Conservation (phyloP, 768 basidiomycete genomes). For the Piloderma croceum region DNA sequence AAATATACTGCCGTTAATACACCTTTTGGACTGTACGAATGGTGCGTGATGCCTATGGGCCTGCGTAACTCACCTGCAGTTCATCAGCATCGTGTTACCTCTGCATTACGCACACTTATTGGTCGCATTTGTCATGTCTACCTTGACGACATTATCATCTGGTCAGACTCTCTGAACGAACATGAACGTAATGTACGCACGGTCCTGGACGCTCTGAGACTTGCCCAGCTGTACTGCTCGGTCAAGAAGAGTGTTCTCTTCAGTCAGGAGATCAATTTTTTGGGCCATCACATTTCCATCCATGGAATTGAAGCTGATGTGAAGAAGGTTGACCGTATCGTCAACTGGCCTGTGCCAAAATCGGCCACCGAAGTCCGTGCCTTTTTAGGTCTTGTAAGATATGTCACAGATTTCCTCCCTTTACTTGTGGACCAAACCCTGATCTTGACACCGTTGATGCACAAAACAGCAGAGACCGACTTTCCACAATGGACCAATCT, state of each 20-base stretch:
- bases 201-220: constrained; percentile 23
- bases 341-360: constrained; percentile 23
- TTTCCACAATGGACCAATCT: constrained; percentile 22
- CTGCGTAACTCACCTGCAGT: constrained; percentile 21
- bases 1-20: constrained; percentile 32
- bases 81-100: constrained; percentile 23
- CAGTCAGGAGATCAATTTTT: constrained; percentile 14
- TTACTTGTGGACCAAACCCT: constrained; percentile 22
- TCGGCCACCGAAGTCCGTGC: constrained; percentile 13
- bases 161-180: constrained; percentile 31
- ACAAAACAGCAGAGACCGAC: constrained; percentile 9
- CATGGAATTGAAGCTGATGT: constrained; percentile 20
- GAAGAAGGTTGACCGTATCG: constrained; percentile 21
- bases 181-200: constrained; percentile 25
- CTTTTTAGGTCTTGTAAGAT: constrained; percentile 25
- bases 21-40: constrained; percentile 30
- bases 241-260: constrained; percentile 25
- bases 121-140: constrained; percentile 40
- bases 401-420: constrained; percentile 25
- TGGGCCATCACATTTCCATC: constrained; percentile 23
- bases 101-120: constrained; percentile 17
- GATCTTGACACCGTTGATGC: constrained; percentile 22
- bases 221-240: constrained; percentile 27
- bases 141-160: constrained; percentile 42
- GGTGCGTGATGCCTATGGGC: constrained; percentile 20